These are phyloP conservation scores for Stropharia rugosoannulata DNA, from an alignment of 768 basidiomycete species.

Conservation along the genomic window DNA sequence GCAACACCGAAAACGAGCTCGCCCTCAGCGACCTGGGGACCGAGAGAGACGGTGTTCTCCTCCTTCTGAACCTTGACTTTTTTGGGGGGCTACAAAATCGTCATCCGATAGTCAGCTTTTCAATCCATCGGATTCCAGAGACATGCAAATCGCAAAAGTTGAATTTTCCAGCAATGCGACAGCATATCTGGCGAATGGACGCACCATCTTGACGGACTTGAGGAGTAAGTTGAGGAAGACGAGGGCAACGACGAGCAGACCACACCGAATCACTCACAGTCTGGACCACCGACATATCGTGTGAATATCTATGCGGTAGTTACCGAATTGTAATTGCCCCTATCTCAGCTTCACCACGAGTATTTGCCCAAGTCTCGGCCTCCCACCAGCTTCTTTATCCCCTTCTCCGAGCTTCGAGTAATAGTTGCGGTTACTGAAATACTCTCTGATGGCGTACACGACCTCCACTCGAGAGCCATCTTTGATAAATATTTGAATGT, in stretches of 20 bases:
- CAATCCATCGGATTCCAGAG: constrained; percentile 43
- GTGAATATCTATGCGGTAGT: too few relatives aligned
- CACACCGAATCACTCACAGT: not conserved
- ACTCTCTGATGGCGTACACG: too few relatives aligned
- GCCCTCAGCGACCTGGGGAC: constrained; percentile 94
- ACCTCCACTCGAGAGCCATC: too few relatives aligned
- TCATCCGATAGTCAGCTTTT: constrained; percentile 49
- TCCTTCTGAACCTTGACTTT: constrained; percentile 77
- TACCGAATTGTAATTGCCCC: too few relatives aligned
- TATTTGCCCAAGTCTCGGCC: too few relatives aligned
- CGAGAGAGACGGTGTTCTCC: constrained; percentile 85
- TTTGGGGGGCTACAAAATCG: constrained; percentile 68
- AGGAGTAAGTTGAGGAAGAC: constrained; percentile 34
- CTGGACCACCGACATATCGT: not conserved
- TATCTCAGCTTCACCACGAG: too few relatives aligned
- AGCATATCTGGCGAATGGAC: constrained; percentile 19
- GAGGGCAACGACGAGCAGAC: constrained; percentile 23
- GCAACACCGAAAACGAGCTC: constrained; percentile 98
- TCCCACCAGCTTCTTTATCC: too few relatives aligned
- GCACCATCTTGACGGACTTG: constrained; percentile 37
- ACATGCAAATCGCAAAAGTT: constrained; percentile 11
- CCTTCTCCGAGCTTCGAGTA: too few relatives aligned
- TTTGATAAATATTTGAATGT: too few relatives aligned
- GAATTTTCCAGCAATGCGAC: constrained; percentile 1
- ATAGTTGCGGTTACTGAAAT: too few relatives aligned